phyloP scores from a whole-genome alignment of 2,329 filamentous ascomycete genomes.

The Aspergillus amoenus region DNA sequence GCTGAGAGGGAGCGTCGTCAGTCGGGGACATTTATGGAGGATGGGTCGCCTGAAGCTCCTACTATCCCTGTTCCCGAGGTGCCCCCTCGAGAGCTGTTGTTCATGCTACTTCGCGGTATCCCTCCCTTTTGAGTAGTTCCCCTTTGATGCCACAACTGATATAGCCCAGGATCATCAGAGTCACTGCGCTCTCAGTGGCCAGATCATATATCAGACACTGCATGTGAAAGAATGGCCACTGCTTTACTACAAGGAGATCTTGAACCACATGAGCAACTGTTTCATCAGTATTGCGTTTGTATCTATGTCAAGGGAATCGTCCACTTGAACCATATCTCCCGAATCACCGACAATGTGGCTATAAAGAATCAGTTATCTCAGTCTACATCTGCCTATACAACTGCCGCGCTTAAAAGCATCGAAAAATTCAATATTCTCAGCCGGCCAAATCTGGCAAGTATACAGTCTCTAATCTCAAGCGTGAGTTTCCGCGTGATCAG shows the following conservation, averaged over 20 bases:
- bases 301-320: constrained; percentile 26
- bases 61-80: neutral
- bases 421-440: constrained; percentile 19
- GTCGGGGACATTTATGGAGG: neutral
- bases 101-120: constrained; percentile 24
- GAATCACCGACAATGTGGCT: constrained; percentile 11
- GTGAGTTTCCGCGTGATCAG: constrained; percentile 14
- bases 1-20: constrained; percentile 4
- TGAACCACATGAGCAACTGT: constrained; percentile 10
- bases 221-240: constrained; percentile 21
- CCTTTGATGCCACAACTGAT: neutral
- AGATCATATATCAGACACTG: constrained; percentile 25
- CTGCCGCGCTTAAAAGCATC: constrained; percentile 17
- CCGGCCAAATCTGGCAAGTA: constrained; percentile 17
- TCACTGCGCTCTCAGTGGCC: constrained; percentile 22
- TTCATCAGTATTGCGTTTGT: constrained; percentile 26
- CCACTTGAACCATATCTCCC: constrained; percentile 17
- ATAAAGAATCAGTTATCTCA: constrained; percentile 19
- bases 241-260: constrained; percentile 14
- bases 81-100: constrained; percentile 24
- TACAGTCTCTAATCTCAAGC: constrained; percentile 26
- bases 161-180: neutral
- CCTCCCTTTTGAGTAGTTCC: no score
- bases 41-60: neutral
- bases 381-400: constrained; percentile 22